Percentiles rank a stretch among this genome's conserved stretches.
Conservation (phyloP, 257 asterid species). For the Gentiana straminea region DNA sequence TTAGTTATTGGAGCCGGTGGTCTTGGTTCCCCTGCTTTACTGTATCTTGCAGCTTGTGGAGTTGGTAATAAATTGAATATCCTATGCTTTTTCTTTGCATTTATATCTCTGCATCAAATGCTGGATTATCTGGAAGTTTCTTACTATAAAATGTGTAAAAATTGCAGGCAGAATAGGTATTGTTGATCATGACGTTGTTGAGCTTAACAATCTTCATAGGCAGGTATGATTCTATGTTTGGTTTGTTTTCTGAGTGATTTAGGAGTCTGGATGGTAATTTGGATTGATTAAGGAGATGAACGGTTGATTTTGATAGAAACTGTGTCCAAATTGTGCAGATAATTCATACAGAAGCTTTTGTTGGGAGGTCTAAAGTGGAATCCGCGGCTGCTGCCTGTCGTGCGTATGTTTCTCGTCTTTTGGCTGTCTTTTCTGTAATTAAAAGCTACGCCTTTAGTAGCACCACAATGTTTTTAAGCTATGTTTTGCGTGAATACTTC, state of each 20-base stretch:
- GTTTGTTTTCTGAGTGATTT: neutral
- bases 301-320: neutral
- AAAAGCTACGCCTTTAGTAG: no score
- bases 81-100: neutral
- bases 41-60: conserved; percentile 90
- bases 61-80: conserved; percentile 21
- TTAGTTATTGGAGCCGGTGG: conserved; percentile 99
- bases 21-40: conserved; percentile 84
- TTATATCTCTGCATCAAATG: neutral
- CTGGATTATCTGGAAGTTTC: neutral
- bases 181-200: conserved; percentile 96
- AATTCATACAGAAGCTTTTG: conserved; percentile 85
- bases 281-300: neutral
- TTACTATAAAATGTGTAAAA: neutral
- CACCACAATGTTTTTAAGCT: no score
- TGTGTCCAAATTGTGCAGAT: conserved; percentile 28
- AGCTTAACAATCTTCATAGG: conserved; percentile 90
- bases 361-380: conserved; percentile 93
- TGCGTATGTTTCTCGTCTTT: conserved; percentile 38
- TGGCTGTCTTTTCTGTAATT: no score
- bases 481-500: no score
- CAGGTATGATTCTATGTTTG: conserved; percentile 39
- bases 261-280: neutral
- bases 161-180: conserved; percentile 81
- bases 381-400: conserved; percentile 98